Conservation (phyloP, 331 rosid genomes). For the Malus hybrid region DNA sequence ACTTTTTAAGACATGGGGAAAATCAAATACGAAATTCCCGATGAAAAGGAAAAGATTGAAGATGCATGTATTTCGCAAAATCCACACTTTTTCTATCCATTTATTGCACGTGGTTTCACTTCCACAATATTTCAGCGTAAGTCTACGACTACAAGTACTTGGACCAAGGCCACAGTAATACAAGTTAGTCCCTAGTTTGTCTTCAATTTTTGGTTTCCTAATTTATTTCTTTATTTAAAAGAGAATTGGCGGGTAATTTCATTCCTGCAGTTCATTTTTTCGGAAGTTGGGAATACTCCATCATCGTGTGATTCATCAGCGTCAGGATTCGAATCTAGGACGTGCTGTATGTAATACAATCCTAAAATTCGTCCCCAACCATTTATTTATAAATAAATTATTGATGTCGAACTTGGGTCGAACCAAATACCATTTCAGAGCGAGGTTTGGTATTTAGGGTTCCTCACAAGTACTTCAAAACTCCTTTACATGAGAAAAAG, state of each 20-base stretch:
- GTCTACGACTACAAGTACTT: not conserved
- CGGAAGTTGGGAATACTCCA: fast-evolving
- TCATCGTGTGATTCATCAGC: fast-evolving
- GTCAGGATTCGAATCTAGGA: fast-evolving
- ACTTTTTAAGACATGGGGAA: not conserved
- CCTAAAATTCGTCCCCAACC: not conserved
- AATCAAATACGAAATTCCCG: not conserved
- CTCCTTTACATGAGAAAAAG: too few relatives aligned
- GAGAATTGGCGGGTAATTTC: fast-evolving
- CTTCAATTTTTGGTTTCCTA: not conserved
- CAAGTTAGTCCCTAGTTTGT: not conserved
- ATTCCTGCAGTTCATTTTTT: too few relatives aligned
- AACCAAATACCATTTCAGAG: too few relatives aligned
- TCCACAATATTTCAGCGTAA: not conserved
- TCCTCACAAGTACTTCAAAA: too few relatives aligned
- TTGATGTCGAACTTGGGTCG: too few relatives aligned
- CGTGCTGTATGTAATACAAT: fast-evolving
- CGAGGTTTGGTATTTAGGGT: too few relatives aligned
- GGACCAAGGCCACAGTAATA: not conserved
- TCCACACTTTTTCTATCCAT: not conserved
- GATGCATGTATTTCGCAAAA: slow-evolving; percentile 1
- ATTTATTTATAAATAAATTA: too few relatives aligned
- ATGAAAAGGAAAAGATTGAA: slow-evolving; percentile 6
- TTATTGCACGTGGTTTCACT: not conserved
- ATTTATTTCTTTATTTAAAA: too few relatives aligned